Evolutionary conservation across 345 rosid species (phyloP).

Genomic region (Laguncularia racemosa): DNA sequence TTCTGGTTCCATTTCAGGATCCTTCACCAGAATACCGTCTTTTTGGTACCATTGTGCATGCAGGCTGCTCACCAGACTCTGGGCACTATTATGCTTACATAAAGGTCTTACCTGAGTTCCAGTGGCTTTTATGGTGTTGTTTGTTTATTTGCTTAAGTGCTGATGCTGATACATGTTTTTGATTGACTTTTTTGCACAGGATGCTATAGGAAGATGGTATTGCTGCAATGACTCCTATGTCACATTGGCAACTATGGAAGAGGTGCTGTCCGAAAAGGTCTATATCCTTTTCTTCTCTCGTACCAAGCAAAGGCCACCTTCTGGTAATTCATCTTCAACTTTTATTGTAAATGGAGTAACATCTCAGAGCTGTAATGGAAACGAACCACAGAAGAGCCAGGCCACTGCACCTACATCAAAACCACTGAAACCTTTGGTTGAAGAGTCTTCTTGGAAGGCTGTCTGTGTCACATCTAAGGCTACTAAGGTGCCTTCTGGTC

Average conservation of each 20-base stretch:
- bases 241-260: conserved; percentile 65
- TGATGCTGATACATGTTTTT: too few relatives aligned
- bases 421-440: conserved; percentile 28
- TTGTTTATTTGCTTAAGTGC: too few relatives aligned
- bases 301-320: conserved; percentile 50
- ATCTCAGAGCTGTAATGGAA: conserved; percentile 41
- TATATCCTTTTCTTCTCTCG: conserved; percentile 92
- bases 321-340: conserved; percentile 22
- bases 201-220: conserved; percentile 85
- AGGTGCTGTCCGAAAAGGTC: conserved; percentile 89
- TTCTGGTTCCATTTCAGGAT: conserved; percentile 43
- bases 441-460: conserved; percentile 30
- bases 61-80: conserved; percentile 84
- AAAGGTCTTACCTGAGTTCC: conserved; percentile 37
- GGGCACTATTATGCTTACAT: conserved; percentile 98
- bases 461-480: conserved; percentile 31
- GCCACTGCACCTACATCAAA: conserved; percentile 32
- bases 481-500: conserved; percentile 46
- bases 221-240: conserved; percentile 86
- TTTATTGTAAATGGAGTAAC: conserved; percentile 49
- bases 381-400: conserved; percentile 30
- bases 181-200: conserved; percentile 29
- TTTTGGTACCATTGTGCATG: conserved; percentile 93
- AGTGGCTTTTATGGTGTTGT: too few relatives aligned
- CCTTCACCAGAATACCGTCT: conserved; percentile 78